phyloP scores from a whole-genome alignment of 169 alveolate genomes.

The Perkinsus marinus region DNA sequence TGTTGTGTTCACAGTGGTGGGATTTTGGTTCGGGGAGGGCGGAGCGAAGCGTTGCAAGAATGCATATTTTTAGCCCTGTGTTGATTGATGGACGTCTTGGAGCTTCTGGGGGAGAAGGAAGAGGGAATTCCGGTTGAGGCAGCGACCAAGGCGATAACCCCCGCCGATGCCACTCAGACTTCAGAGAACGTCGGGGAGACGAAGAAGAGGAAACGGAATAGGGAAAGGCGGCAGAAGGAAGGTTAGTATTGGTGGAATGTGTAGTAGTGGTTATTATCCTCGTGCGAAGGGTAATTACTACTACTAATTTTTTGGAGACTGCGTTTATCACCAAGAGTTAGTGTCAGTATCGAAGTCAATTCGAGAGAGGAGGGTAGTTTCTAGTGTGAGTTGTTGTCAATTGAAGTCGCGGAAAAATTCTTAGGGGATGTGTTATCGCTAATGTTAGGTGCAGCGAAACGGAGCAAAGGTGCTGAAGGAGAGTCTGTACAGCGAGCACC shows the following conservation, averaged over 20 bases:
- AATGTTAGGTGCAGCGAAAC: too few species aligned
- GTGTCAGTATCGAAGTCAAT: too few species aligned
- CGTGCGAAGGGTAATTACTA: too few species aligned
- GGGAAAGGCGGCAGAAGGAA: neutral
- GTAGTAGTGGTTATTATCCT: too few species aligned
- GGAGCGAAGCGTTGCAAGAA: neutral
- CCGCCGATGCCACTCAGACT: neutral
- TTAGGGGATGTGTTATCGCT: too few species aligned
- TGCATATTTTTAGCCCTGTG: neutral
- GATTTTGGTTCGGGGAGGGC: too few species aligned
- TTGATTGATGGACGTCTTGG: neutral
- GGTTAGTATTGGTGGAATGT: neutral
- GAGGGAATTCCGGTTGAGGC: neutral
- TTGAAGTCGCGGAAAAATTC: neutral
- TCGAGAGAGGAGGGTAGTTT: neutral
- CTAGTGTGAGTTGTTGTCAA: neutral
- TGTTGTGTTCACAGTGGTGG: neutral
- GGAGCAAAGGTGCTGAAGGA: neutral
- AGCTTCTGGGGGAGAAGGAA: neutral
- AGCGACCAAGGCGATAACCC: neutral
- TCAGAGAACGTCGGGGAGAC: neutral
- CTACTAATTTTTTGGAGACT: too few species aligned
- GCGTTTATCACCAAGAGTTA: too few species aligned
- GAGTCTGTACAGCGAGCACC: neutral
- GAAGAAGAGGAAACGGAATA: neutral